Evolutionary conservation across 805 yeast genomes (phyloP).

Genomic region (Hermanozyma aechmeae): DNA sequence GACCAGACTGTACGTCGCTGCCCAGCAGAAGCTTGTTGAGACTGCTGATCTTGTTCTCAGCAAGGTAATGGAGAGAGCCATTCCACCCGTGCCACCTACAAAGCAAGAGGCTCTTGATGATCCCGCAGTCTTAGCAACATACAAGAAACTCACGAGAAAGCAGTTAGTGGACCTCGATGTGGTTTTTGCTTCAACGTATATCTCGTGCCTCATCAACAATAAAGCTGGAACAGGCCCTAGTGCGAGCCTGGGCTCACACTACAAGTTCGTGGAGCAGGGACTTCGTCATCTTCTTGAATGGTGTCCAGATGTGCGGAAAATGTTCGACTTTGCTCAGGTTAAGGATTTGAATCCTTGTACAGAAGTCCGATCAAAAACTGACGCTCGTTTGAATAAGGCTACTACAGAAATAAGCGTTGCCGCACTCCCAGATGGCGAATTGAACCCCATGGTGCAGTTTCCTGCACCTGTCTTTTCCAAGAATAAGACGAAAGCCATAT

Average conservation of each 20-base stretch:
- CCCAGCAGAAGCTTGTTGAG: constrained; percentile 18
- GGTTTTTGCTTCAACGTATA: constrained; percentile 20
- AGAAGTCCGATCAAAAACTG: constrained; percentile 4
- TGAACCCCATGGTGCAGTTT: constrained; percentile 21
- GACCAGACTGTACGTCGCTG: constrained; percentile 13
- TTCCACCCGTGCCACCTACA: constrained; percentile 26
- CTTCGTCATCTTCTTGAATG: constrained; percentile 21
- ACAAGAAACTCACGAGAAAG: constrained; percentile 9
- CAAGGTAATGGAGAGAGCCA: constrained; percentile 18
- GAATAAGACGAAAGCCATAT: constrained; percentile 15
- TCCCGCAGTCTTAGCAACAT: constrained; percentile 11
- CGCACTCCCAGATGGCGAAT: too few species aligned
- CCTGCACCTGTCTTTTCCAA: constrained; percentile 20
- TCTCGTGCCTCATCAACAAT: constrained; percentile 19
- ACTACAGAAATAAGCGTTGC: too few species aligned
- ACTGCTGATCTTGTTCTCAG: constrained; percentile 19
- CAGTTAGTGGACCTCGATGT: constrained; percentile 21
- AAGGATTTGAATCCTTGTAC: background rate
- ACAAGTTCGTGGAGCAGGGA: constrained; percentile 20
- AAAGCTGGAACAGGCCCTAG: constrained; percentile 18
- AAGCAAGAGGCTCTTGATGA: constrained; percentile 13
- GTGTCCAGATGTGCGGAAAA: constrained; percentile 22
- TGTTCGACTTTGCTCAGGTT: constrained; percentile 7
- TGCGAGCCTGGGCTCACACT: constrained; percentile 17
- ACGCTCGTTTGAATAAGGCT: too few species aligned